phyloP scores from a whole-genome alignment of 164 flowering plant species.

The Hamamelis virginiana region DNA sequence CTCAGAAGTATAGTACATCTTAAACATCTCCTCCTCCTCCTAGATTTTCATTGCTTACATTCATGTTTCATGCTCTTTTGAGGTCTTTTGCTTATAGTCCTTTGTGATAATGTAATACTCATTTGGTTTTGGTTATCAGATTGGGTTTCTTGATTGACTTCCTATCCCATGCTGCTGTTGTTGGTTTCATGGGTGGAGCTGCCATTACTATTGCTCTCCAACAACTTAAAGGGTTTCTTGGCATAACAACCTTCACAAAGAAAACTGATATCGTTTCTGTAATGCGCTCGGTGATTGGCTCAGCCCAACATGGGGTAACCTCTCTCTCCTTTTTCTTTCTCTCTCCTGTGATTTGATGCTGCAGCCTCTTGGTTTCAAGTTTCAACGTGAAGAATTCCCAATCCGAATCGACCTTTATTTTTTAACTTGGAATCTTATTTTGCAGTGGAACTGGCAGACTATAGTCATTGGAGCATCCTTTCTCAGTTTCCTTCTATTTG shows the following conservation, averaged over 20 bases:
- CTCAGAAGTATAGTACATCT: neutral
- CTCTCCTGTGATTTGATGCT: neutral
- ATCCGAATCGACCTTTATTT: neutral
- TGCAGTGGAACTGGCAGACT: conserved; percentile 97
- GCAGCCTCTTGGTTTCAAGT: no score
- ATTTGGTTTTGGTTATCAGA: conserved; percentile 31
- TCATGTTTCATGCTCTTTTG: no score
- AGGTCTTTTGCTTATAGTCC: no score
- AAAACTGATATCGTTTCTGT: conserved; percentile 73
- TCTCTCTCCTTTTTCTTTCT: neutral
- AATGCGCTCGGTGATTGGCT: conserved; percentile 55
- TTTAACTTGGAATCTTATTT: neutral
- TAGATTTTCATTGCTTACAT: neutral
- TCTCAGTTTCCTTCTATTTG: conserved; percentile 57
- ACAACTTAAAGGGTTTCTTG: conserved; percentile 94
- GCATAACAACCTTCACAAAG: conserved; percentile 70
- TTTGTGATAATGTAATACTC: neutral
- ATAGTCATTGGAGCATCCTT: conserved; percentile 63
- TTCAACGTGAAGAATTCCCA: no score
- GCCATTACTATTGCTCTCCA: conserved; percentile 94
- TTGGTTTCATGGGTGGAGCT: conserved; percentile 98
- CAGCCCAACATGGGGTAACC: conserved; percentile 78
- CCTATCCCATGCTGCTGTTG: conserved; percentile 93
- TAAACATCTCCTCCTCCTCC: neutral
- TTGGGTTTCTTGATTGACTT: conserved; percentile 94